Evolutionary conservation across 2,329 filamentous ascomycete genomes (phyloP), one percentile per base, ranked within the genome.

Genomic region (Cladosporium sp.): DNA sequence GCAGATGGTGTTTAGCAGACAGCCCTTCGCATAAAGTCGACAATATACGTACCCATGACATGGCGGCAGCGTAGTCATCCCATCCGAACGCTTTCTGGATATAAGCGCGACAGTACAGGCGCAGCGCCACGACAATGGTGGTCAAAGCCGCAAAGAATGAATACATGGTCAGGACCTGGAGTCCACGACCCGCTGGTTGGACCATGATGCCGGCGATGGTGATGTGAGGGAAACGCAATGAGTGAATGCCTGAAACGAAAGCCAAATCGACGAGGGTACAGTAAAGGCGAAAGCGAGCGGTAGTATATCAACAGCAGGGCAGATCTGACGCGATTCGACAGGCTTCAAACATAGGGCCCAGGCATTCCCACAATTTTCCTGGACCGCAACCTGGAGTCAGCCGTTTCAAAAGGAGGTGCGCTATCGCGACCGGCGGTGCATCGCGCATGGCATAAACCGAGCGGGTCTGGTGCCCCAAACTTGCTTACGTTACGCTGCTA

Each of bases 91-190:
- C 44, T 43, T 53, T 53, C 10, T 55, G 43, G 11, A 53, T 42
- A 11, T 43, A 46, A 18, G 32, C 41, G 22, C 55, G 49, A 35
- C 55, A 57, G 22, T 56, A 56, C 10, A 56, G 34, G 28, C 54
- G 50, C 16, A 58, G 31, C 8, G 28, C 43, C 9, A 53, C 33
- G 19, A 51, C 49, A 22, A 58, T 54, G 3, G 53, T 55, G 34
- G 56, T 53, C 44, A 58, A 31, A 9, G 28, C 44, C 28, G 48
- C 38, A 31, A 58, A 58, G 46, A 58, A 44, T 5, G 48, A 50
- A 34, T 50, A 56, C 32, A 56, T 43, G 9, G n/a, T 38, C 40
- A 54, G 41, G 41, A 56, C 49, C 38, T 56, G 55, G 9, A 43
- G 38, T 22, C 55, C 55, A 48, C 55, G 51, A n/a, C 49, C 55